Percentiles rank a stretch among this genome's conserved stretches.
These are phyloP conservation scores for Pseudozyma sp. DNA, from an alignment of 1,284 basidiomycete species.

Conservation along the genomic window DNA sequence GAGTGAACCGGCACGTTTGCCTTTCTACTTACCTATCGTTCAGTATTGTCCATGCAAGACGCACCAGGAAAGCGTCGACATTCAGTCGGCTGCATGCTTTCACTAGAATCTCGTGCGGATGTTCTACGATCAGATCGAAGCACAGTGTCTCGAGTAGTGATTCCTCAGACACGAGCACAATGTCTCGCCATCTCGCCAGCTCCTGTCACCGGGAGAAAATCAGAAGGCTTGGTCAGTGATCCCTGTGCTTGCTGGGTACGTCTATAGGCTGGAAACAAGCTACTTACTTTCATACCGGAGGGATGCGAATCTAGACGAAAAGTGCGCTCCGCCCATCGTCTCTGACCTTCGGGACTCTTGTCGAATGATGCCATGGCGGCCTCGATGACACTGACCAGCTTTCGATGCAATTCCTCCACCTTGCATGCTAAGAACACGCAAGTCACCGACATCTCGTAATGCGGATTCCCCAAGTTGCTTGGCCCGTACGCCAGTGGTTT, in stretches of 20 bases:
- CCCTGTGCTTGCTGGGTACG: not conserved
- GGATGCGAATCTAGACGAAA: constrained; percentile 42
- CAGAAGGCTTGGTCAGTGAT: not conserved
- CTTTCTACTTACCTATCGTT: constrained; percentile 46
- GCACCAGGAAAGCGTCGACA: constrained; percentile 46
- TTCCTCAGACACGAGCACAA: constrained; percentile 84
- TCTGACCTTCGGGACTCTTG: constrained; percentile 71
- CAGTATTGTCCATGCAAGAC: constrained; percentile 58
- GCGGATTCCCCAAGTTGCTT: constrained; percentile 74
- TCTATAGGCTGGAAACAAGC: not conserved
- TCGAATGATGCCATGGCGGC: constrained; percentile 79
- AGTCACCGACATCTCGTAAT: constrained; percentile 81
- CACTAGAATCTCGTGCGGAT: constrained; percentile 75
- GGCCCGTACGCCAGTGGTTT: constrained; percentile 74
- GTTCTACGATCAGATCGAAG: constrained; percentile 88
- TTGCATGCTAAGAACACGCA: constrained; percentile 93
- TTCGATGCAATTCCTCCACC: constrained; percentile 86
- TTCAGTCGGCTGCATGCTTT: constrained; percentile 53
- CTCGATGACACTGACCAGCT: constrained; percentile 83
- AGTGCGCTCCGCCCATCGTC: constrained; percentile 59
- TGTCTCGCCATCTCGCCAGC: constrained; percentile 74
- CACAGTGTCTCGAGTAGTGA: constrained; percentile 86
- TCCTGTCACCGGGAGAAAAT: constrained; percentile 27
- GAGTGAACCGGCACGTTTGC: not conserved
- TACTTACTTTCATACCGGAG: not conserved